A percentile compares a stretch with the other conserved stretches of the same genome.
Conservation (phyloP, 495 filamentous ascomycete species). For the Penicillium waksmanii region DNA sequence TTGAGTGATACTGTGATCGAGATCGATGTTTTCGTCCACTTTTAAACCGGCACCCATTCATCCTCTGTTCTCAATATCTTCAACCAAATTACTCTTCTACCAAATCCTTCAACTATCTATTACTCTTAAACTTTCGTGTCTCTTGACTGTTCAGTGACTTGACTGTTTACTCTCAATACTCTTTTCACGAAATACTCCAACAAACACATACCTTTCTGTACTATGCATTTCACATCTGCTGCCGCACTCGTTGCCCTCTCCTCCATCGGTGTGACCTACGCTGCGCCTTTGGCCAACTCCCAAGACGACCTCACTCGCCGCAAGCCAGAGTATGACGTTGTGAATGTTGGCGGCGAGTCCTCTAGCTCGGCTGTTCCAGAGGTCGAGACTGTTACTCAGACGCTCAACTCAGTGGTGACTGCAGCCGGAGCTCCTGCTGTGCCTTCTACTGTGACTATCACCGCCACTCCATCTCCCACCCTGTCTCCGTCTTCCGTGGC, state of each 20-base stretch:
- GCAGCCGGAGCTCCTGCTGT: conserved; percentile 19
- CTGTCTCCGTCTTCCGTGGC: conserved; percentile 19
- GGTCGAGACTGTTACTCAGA: conserved; percentile 39
- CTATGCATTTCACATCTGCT: conserved; percentile 40
- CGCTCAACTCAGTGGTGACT: conserved; percentile 29
- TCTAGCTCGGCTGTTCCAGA: conserved; percentile 28
- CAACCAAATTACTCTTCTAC: conserved; percentile 1
- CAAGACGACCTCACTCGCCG: conserved; percentile 35
- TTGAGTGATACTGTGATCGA: conserved; percentile 9
- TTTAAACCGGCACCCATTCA: conserved; percentile 22
- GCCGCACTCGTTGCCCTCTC: conserved; percentile 37
- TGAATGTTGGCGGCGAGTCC: conserved; percentile 49
- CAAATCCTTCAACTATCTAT: neutral
- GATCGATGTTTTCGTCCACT: conserved; percentile 11
- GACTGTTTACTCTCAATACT: conserved; percentile 3
- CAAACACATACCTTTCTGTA: neutral
- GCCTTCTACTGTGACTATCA: conserved; percentile 39
- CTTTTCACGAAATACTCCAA: neutral
- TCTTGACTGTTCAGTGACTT: conserved; percentile 5
- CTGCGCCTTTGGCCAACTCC: conserved; percentile 38
- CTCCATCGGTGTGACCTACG: conserved; percentile 33
- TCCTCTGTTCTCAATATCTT: conserved; percentile 7
- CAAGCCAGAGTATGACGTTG: conserved; percentile 46
- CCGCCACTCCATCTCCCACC: conserved; percentile 29
- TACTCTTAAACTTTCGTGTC: conserved; percentile 3